These are phyloP conservation scores for Aegilops bicornis DNA, from an alignment of 176 grass and related monocot species.

Conservation along the genomic window DNA sequence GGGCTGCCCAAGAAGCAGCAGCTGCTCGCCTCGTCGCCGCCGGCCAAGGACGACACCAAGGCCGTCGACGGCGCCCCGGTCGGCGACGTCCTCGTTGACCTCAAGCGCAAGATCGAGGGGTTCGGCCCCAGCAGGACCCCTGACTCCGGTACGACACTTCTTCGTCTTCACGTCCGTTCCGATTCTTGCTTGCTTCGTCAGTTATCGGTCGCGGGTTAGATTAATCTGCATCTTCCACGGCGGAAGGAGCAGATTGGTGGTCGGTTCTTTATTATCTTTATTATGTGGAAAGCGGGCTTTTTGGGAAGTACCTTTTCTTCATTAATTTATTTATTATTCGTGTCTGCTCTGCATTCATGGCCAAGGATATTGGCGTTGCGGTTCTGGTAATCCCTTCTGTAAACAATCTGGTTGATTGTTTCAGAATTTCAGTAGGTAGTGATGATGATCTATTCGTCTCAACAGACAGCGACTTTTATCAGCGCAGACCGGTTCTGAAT, in stretches of 20 bases:
- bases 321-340: conserved; percentile 7
- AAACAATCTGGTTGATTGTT: neutral
- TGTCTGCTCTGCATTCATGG: conserved; percentile 2
- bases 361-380: neutral
- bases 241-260: conserved; percentile 16
- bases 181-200: conserved; percentile 4
- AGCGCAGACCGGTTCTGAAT: neutral
- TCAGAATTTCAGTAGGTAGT: neutral
- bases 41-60: conserved; percentile 54
- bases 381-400: neutral
- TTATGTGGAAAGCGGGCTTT: conserved; percentile 20
- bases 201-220: neutral
- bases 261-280: conserved; percentile 34
- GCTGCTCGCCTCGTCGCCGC: conserved; percentile 46
- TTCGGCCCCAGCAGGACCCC: conserved; percentile 41
- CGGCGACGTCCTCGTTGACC: conserved; percentile 39
- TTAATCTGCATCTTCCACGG: neutral
- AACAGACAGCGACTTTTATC: neutral
- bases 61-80: conserved; percentile 22
- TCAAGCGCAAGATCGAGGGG: conserved; percentile 25
- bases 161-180: neutral
- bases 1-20: conserved; percentile 44
- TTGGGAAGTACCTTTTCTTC: neutral
- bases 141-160: conserved; percentile 56
- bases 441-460: neutral